Percentiles rank a stretch among this genome's conserved stretches.
Conservation (phyloP, 202 grass and related monocot genomes). For the Saccharum hybrid region DNA sequence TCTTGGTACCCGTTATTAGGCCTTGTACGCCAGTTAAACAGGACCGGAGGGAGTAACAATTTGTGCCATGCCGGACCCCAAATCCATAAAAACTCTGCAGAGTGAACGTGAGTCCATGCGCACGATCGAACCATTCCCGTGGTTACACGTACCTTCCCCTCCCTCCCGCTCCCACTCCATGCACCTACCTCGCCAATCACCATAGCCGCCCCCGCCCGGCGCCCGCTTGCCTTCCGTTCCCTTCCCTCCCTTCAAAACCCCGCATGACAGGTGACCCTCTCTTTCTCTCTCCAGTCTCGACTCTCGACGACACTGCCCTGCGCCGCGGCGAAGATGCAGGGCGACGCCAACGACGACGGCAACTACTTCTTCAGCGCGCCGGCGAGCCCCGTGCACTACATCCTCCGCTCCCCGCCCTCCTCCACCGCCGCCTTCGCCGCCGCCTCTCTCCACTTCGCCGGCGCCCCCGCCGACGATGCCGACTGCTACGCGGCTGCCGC, state of each 20-base stretch:
- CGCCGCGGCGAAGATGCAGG: slow-evolving; percentile 26
- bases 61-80: too few species aligned
- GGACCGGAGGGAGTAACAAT: too few species aligned
- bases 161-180: not conserved
- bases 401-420: slow-evolving; percentile 57
- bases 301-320: not conserved
- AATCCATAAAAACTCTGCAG: too few species aligned
- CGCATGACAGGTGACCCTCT: not conserved
- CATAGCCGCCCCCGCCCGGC: not conserved
- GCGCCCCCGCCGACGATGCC: not conserved
- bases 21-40: too few species aligned
- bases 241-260: slow-evolving; percentile 35
- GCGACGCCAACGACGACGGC: slow-evolving; percentile 11
- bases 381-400: slow-evolving; percentile 66
- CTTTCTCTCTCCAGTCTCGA: not conserved
- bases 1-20: too few species aligned
- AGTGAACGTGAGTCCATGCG: too few species aligned
- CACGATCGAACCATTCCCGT: not conserved
- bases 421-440: slow-evolving; percentile 1
- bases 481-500: not conserved
- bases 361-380: slow-evolving; percentile 59
- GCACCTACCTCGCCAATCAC: not conserved
- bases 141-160: not conserved
- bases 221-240: slow-evolving; percentile 10
- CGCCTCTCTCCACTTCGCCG: not conserved